phyloP scores from a whole-genome alignment of 2,329 filamentous ascomycete genomes.

The Fusarium ambrosium region DNA sequence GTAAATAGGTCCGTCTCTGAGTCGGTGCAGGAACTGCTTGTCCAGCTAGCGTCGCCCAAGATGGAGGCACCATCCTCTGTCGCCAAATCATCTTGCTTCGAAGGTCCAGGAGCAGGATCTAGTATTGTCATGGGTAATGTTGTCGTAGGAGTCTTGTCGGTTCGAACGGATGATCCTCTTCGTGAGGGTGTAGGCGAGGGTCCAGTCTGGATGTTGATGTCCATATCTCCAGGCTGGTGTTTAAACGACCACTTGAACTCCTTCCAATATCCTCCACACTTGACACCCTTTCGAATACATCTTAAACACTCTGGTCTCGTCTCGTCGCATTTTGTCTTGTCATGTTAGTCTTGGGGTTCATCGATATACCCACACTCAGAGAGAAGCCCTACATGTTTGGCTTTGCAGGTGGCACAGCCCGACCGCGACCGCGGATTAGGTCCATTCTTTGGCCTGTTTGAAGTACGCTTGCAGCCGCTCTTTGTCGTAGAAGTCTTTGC shows the following conservation, averaged over 20 bases:
- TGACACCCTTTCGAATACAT: slow-evolving; percentile 47
- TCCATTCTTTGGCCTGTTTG: slow-evolving; percentile 28
- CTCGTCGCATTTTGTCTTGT: slow-evolving; percentile 51
- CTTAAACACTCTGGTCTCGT: slow-evolving; percentile 47
- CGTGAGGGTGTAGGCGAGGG: slow-evolving; percentile 23
- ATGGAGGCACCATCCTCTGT: slow-evolving; percentile 19
- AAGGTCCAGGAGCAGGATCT: not conserved
- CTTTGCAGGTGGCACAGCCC: slow-evolving; percentile 50
- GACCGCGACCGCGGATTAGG: slow-evolving; percentile 47
- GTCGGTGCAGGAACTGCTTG: slow-evolving; percentile 29
- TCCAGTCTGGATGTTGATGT: slow-evolving; percentile 22
- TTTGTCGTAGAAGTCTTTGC: slow-evolving; percentile 26
- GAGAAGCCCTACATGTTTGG: slow-evolving; percentile 40
- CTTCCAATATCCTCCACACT: slow-evolving; percentile 47
- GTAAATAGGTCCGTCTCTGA: slow-evolving; percentile 31
- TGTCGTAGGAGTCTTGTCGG: slow-evolving; percentile 7
- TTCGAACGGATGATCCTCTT: slow-evolving; percentile 19
- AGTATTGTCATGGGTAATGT: not conserved
- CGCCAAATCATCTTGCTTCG: slow-evolving; percentile 14
- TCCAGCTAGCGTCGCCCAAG: slow-evolving; percentile 29
- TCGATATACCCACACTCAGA: not conserved
- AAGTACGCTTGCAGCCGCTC: slow-evolving; percentile 17
- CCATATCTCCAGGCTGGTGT: slow-evolving; percentile 50
- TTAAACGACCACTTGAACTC: slow-evolving; percentile 59
- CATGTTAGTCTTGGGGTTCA: not conserved